Conservation (phyloP, 2,329 filamentous ascomycete species). For the Cordyceps fumosorosea region DNA sequence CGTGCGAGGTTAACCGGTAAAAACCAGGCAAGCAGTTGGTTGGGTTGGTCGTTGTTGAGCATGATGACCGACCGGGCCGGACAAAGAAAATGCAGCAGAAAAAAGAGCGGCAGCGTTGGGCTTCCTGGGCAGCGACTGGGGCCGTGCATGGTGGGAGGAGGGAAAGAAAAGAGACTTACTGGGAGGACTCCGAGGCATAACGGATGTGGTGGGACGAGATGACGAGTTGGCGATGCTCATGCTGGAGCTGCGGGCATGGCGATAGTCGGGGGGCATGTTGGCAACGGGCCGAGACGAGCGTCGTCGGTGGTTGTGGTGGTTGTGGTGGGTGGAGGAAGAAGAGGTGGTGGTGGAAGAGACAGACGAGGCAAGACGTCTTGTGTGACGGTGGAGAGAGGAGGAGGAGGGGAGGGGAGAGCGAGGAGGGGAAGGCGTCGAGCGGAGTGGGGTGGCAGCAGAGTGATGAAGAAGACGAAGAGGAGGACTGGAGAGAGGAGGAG, state of each 20-base stretch:
- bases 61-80: not conserved
- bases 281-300: constrained; percentile 10
- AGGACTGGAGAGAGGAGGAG: not conserved
- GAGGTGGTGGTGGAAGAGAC: constrained; percentile 12
- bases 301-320: constrained; percentile 9
- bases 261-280: constrained; percentile 41
- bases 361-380: constrained; percentile 13
- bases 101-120: constrained; percentile 7
- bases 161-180: constrained; percentile 38
- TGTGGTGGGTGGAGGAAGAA: too few relatives aligned
- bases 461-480: not conserved
- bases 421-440: constrained; percentile 4
- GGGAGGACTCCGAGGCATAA: constrained; percentile 56
- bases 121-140: not conserved
- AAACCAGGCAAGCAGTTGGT: not conserved
- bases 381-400: constrained; percentile 12
- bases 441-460: not conserved
- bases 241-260: constrained; percentile 52
- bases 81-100: not conserved
- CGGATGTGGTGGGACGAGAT: constrained; percentile 39
- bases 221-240: constrained; percentile 40
- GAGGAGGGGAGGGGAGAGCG: not conserved
- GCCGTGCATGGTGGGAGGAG: not conserved
- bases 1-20: not conserved
- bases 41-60: not conserved